Conservation (phyloP, 2,329 filamentous ascomycete species). For the Colletotrichum simmondsii region DNA sequence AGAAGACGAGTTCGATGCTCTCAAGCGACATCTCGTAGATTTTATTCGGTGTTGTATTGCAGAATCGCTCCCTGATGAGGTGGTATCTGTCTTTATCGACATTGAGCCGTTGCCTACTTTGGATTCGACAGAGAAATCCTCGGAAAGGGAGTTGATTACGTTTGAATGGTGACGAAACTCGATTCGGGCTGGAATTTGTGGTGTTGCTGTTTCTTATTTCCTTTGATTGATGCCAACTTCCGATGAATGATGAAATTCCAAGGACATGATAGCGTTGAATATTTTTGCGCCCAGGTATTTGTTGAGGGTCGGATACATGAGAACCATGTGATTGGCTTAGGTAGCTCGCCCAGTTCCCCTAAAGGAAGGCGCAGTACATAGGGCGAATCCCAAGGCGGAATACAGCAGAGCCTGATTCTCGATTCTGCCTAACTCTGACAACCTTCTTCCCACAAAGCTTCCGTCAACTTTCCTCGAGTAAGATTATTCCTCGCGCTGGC, state of each 20-base stretch:
- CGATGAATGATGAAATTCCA: too few relatives aligned
- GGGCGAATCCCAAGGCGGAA: too few relatives aligned
- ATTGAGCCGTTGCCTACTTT: not conserved
- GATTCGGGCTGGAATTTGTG: too few relatives aligned
- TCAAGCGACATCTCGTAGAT: not conserved
- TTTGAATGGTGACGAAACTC: not conserved
- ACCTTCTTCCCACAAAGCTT: not conserved
- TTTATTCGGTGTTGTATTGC: not conserved
- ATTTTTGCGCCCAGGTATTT: too few relatives aligned
- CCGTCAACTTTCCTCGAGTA: not conserved
- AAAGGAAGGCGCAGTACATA: too few relatives aligned
- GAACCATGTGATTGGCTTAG: too few relatives aligned
- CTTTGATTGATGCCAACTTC: too few relatives aligned
- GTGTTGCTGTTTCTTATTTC: too few relatives aligned
- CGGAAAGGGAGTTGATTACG: not conserved
- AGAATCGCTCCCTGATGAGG: not conserved
- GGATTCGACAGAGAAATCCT: not conserved
- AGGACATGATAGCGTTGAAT: too few relatives aligned
- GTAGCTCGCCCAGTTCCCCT: too few relatives aligned
- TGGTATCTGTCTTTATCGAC: not conserved
- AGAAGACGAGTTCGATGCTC: not conserved
- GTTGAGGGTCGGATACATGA: too few relatives aligned
- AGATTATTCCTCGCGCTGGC: too few relatives aligned
- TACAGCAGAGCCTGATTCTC: not conserved
- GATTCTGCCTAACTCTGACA: not conserved